Evolutionary conservation across 306 rosid species (phyloP).

Genomic region (Inga leiocalycina): DNA sequence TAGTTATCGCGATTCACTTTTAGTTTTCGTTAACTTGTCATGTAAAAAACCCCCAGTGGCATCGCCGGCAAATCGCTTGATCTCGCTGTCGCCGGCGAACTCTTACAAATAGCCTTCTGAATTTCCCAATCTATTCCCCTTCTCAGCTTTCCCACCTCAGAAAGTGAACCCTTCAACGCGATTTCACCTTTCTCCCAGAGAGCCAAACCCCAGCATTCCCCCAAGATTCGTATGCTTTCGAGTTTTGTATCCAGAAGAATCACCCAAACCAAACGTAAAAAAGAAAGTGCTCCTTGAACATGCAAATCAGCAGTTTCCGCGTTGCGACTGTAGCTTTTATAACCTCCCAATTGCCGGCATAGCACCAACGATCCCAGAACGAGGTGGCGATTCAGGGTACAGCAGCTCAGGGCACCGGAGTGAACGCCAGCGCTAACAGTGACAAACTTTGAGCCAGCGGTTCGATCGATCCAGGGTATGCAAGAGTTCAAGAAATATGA

Average conservation of each 20-base stretch:
- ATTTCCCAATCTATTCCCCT: conserved; percentile 3
- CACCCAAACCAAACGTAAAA: not conserved
- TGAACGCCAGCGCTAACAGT: not conserved
- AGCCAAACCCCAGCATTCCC: conserved; percentile 27
- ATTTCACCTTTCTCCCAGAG: not conserved
- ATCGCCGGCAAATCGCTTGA: not conserved
- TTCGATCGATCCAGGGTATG: conserved; percentile 22
- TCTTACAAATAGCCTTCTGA: not conserved
- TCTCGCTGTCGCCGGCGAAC: conserved; percentile 21
- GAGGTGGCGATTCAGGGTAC: not conserved
- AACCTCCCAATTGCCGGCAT: not conserved
- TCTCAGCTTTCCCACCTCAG: conserved; percentile 20
- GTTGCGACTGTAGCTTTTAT: not conserved
- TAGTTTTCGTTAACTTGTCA: not conserved
- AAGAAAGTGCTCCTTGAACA: not conserved
- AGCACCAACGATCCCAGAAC: not conserved
- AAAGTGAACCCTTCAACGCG: conserved; percentile 7
- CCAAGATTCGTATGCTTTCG: conserved; percentile 4
- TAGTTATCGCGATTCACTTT: conserved; percentile 14
- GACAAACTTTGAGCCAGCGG: not conserved
- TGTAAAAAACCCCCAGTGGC: not conserved
- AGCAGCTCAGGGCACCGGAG: not conserved
- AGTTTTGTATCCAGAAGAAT: not conserved
- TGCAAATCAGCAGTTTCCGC: not conserved
- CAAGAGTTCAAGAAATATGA: not conserved